Base-by-base conservation (phyloP, 352 stramenopile species). In the Globisporangium radiosum region DNA sequence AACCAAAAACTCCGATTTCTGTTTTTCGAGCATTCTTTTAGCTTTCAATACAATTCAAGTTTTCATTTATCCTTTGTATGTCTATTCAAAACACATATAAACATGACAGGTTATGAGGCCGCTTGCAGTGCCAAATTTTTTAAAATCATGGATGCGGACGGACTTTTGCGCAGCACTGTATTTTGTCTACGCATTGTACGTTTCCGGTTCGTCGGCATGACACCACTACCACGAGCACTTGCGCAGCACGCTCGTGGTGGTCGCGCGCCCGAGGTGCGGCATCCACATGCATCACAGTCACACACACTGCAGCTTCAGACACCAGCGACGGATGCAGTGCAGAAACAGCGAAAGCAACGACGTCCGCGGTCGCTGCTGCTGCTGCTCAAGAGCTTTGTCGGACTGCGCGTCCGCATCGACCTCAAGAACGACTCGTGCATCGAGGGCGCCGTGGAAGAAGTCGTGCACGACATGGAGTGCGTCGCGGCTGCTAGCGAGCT, bases 401-500 rank as follows among this genome's bases (percentile, higher is more conserved):
- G 84, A 11, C 65, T 94, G 64, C 81, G 83, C 48, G 80, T 94
- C 52, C 80, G 76, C 39, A 85, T 93, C 45, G 80, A 95, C 38
- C 68, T 93, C 14, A 95, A 95, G 64, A 93, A 92, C 50, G 86
- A 95, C 60, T 83, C 68, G 15, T 59, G 83, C n/a, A 49, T 95
- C 42, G 81, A 91, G 52, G 85, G 86, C 14, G 61, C 90, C 9
- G 83, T 95, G 44, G 72, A 92, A 57, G 86, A 95, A 60, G 86
- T 95, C 15, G 69, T 92, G 40, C 66, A 87, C 57, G 84, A 92
- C 63, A 95, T 95, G 86, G 86, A 95, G 80, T 90, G 64, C 43
- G 76, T 33, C 25, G 25, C 1, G 25, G 25, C 25, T 33, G 25
- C 25, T 33, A 33, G 25, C 25, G 25, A 33, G 25, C 25, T 33